phyloP scores from a whole-genome alignment of 1,139 yeast genomes.

The Saccharomyces hybrid region DNA sequence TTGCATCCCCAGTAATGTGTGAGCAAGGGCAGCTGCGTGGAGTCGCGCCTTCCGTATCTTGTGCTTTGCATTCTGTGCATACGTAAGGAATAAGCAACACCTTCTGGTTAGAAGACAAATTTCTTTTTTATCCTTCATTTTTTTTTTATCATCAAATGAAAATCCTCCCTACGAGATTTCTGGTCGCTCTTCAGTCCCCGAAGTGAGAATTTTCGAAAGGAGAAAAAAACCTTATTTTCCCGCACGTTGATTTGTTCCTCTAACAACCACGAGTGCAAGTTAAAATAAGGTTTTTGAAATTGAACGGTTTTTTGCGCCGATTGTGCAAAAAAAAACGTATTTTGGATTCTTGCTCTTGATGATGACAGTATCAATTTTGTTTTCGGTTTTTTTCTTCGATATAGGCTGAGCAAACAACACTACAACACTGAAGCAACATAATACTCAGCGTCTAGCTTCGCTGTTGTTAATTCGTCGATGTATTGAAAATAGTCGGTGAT shows the following conservation, averaged over 20 bases:
- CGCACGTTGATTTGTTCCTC: not conserved
- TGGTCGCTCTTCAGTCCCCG: not conserved
- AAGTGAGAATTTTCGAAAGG: not conserved
- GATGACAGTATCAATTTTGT: not conserved
- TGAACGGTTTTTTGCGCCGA: not conserved
- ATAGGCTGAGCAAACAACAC: not conserved
- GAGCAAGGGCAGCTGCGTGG: not conserved
- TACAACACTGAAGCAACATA: not conserved
- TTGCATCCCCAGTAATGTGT: not conserved
- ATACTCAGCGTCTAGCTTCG: not conserved
- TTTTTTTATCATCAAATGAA: not conserved
- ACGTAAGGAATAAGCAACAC: not conserved
- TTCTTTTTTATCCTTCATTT: not conserved
- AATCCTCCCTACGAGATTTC: not conserved
- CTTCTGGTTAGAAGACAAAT: not conserved
- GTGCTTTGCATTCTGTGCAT: slow-evolving; percentile 1
- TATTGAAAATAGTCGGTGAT: too few species aligned
- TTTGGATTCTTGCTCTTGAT: not conserved
- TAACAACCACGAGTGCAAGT: not conserved
- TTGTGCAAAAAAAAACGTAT: not conserved
- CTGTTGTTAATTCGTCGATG: not conserved
- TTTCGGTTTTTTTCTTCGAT: not conserved
- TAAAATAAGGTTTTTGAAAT: not conserved
- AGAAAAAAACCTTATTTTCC: not conserved
- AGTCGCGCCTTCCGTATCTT: not conserved